phyloP scores from a whole-genome alignment of 208 protist species.

The Porcisia hertigi region DNA sequence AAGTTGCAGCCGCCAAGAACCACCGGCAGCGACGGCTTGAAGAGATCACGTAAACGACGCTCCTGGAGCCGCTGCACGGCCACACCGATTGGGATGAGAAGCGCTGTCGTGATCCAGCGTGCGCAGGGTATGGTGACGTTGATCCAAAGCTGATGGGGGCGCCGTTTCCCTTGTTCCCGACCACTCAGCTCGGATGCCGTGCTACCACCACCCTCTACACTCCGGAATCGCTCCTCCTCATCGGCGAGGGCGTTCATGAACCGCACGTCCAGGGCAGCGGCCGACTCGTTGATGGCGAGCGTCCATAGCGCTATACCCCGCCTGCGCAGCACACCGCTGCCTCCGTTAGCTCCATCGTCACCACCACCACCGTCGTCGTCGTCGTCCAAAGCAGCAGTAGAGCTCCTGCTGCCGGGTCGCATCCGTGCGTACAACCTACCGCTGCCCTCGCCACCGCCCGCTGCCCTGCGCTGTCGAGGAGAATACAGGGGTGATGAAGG shows the following conservation, averaged over 20 bases:
- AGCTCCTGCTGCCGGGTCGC: too few relatives aligned
- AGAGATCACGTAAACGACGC: constrained; percentile 49
- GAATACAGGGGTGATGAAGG: background rate
- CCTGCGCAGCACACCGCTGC: constrained; percentile 6
- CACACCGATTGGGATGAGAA: constrained; percentile 71
- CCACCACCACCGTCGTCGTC: constrained; percentile 3
- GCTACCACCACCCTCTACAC: background rate
- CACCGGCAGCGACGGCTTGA: constrained; percentile 19
- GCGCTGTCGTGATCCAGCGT: constrained; percentile 74
- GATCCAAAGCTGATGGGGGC: constrained; percentile 51
- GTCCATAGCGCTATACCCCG: constrained; percentile 20
- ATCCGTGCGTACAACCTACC: background rate
- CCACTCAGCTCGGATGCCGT: background rate
- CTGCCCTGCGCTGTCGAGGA: background rate
- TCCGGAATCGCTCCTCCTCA: constrained; percentile 4
- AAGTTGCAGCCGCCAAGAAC: background rate
- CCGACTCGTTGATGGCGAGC: constrained; percentile 21
- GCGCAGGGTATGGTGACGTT: constrained; percentile 71
- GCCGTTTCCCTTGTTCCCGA: constrained; percentile 3
- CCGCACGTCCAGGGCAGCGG: constrained; percentile 23
- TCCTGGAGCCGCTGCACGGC: constrained; percentile 72
- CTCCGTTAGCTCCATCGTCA: background rate
- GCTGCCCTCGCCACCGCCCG: background rate
- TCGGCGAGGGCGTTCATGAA: constrained; percentile 14
- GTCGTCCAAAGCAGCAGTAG: background rate